Evolutionary conservation across 768 basidiomycete species (phyloP), one percentile per base, ranked within the genome.

Genomic region (Tricholoma bakamatsutake): DNA sequence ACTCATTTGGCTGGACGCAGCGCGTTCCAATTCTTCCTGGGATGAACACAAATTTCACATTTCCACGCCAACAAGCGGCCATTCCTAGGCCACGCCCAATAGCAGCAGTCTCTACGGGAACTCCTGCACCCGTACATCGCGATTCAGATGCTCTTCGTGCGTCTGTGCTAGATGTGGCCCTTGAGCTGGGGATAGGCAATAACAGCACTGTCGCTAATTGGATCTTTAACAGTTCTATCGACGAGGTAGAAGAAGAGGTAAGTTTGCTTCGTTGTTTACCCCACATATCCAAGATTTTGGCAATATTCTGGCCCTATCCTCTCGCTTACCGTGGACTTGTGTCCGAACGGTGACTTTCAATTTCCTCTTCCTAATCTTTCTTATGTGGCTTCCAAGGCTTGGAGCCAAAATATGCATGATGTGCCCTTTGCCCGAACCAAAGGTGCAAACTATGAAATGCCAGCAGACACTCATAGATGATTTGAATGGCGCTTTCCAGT

Each of bases 141-240:
- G 75, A 83, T 62, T 85, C 85, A 0, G 80, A 75, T 67, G 66
- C 78, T 12, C 73, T 89, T 17, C 79, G 88, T 13, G 87, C 88
- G 1, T 88, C 87, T 13, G 87, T 90, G 21, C 79, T 89, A 39
- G 86, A 90, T 63, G 84, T 77, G 6, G 88, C 87, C 6, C 74
- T 89, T 37, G 73, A 87, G 64, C 78, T 90, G 11, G 88, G 88
- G 3, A 65, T 89, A 17, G 79, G 79, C 31, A 76, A 69, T 33
- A 87, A 80, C 58, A 73, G 77, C 15, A 75, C 81, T 27, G 81
- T 89, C 17, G 79, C 85, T 5, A 73, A 84, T 57, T 87, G 87
- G 83, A 87, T 90, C 65, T 88, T 88, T 67, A 83, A 80, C 56
- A 81, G 84, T 46, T 70, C 82, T 1, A 60, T 81, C 27, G 72